A percentile compares a stretch with the other conserved stretches of the same genome.
Conservation (phyloP, 2,329 filamentous ascomycete species). For the Sporothrix euskadiensis region DNA sequence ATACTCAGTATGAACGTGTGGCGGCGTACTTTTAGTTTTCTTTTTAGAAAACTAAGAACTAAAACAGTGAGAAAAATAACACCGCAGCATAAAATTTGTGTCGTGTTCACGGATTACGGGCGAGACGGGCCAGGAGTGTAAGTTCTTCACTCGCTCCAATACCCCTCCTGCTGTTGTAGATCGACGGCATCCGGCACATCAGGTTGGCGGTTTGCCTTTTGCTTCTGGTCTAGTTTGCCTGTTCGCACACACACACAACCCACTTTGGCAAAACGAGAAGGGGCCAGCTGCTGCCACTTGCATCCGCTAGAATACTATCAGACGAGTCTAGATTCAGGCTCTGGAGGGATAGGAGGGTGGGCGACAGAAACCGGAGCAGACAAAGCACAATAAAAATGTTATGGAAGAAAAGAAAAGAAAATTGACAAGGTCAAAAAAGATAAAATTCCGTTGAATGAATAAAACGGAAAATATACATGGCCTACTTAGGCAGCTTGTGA, state of each 20-base stretch:
- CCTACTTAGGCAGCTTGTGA: conserved; percentile 1
- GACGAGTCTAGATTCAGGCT: background rate
- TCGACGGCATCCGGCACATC: background rate
- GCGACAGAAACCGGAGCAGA: background rate
- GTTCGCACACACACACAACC: background rate
- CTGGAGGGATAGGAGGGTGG: background rate
- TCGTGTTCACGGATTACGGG: background rate
- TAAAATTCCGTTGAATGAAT: background rate
- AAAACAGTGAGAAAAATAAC: background rate
- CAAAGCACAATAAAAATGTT: background rate
- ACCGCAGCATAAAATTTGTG: background rate
- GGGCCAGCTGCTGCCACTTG: conserved; percentile 5
- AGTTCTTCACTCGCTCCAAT: background rate
- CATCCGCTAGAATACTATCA: background rate
- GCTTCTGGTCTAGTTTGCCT: conserved; percentile 6
- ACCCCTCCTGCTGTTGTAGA: background rate
- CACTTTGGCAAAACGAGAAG: conserved; percentile 3
- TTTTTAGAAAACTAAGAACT: background rate
- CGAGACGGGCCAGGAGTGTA: background rate
- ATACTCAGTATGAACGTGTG: background rate
- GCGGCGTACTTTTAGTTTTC: background rate
- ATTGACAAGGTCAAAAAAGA: background rate
- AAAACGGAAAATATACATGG: background rate
- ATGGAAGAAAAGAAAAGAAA: background rate
- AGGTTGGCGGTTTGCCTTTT: background rate